Conservation (phyloP, 495 filamentous ascomycete genomes). For the Beverwykella pulmonaria region DNA sequence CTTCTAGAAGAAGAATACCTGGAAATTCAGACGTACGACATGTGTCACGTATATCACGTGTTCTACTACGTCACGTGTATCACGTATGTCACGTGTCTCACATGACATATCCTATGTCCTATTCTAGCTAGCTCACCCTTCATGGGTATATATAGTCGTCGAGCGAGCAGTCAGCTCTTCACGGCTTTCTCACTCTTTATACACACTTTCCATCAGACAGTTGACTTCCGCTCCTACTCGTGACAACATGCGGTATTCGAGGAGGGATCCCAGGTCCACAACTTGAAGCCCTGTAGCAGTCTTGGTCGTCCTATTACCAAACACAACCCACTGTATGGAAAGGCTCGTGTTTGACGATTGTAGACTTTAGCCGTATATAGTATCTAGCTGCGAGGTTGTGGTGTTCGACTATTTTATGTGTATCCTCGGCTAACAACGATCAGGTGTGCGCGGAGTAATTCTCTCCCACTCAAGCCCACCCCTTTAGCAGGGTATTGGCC, state of each 20-base stretch:
- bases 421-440: not conserved
- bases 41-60: too few species aligned
- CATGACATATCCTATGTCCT: too few species aligned
- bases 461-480: not conserved
- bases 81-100: too few species aligned
- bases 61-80: too few species aligned
- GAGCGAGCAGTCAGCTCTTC: too few species aligned
- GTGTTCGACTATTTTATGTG: not conserved
- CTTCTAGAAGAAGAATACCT: not conserved
- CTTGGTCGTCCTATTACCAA: not conserved
- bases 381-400: not conserved
- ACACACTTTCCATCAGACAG: too few species aligned
- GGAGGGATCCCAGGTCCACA: not conserved
- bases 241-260: not conserved
- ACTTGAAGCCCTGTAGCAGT: not conserved
- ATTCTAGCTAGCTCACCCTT: too few species aligned
- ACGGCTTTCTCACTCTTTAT: too few species aligned
- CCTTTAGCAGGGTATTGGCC: not conserved
- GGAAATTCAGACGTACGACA: not conserved
- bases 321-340: not conserved
- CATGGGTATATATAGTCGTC: too few species aligned
- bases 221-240: too few species aligned
- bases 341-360: not conserved
- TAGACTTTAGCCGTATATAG: not conserved
- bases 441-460: not conserved